Conservation (phyloP, 2,329 filamentous ascomycete genomes). For the Gnomoniopsis sp. region DNA sequence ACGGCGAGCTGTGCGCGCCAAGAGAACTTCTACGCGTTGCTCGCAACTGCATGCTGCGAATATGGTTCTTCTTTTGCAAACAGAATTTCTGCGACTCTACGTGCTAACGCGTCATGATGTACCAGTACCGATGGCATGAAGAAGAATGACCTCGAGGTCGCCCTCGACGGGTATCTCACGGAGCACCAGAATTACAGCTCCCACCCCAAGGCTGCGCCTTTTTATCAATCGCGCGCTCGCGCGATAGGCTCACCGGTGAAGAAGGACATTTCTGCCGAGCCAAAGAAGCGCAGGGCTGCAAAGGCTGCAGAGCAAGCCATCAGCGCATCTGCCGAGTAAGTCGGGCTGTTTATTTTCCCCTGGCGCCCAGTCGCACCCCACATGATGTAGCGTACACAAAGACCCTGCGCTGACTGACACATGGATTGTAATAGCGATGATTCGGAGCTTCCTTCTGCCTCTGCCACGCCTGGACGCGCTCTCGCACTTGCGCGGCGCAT, state of each 20-base stretch:
- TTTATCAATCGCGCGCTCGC: slow-evolving; percentile 68
- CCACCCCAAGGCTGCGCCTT: slow-evolving; percentile 66
- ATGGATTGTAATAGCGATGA: slow-evolving; percentile 25
- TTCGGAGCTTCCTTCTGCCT: slow-evolving; percentile 41
- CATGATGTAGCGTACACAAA: slow-evolving; percentile 4
- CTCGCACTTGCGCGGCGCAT: slow-evolving; percentile 57
- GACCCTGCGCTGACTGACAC: slow-evolving; percentile 9
- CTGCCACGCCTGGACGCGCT: slow-evolving; percentile 49
- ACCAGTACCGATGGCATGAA: slow-evolving; percentile 65
- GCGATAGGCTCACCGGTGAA: slow-evolving; percentile 60
- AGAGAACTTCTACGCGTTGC: neutral
- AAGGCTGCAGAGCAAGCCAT: slow-evolving; percentile 42
- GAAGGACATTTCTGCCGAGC: slow-evolving; percentile 42
- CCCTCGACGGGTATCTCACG: slow-evolving; percentile 70
- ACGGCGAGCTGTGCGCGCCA: neutral
- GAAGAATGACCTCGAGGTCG: slow-evolving; percentile 75
- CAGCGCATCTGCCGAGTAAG: slow-evolving; percentile 38
- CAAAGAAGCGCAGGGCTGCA: slow-evolving; percentile 42
- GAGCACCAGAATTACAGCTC: slow-evolving; percentile 64
- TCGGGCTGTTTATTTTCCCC: slow-evolving; percentile 14
- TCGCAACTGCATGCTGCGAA: neutral
- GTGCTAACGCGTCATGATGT: slow-evolving; percentile 21
- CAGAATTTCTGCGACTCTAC: neutral
- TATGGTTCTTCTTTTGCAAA: neutral
- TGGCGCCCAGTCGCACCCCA: slow-evolving; percentile 7